Base-by-base conservation (phyloP, 2,329 filamentous ascomycete species). In the Ophiostoma montium region DNA sequence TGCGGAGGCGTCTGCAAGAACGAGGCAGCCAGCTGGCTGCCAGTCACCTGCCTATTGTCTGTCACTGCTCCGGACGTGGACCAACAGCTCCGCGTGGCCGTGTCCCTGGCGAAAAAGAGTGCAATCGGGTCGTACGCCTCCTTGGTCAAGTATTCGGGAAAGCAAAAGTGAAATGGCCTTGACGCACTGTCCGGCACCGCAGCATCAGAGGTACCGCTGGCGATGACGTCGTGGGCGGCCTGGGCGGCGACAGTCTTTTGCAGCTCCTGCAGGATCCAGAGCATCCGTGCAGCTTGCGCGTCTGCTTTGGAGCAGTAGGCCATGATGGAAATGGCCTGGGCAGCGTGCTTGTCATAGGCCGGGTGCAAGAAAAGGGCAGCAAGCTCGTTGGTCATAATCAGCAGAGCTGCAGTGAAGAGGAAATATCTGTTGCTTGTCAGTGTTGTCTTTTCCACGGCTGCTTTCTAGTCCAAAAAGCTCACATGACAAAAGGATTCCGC, bases 351-450 rank as follows among this genome's bases (percentile, higher is more conserved):
- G 1, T 57, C 59, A 31, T 70, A 71, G 7, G 62, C 61, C 0
- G 65, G 59, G 18, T 71, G 70, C 30, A 64, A 58, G 55, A 71
- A 74, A 16, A 78, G 60, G 1, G 61, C 64, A 3, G 68, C 70
- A 56, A 78, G 76, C 51, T 76, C 72, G 56, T 78, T 79, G 55
- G 72, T 74, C 41, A 77, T 60, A 3, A 78, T 64, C 31, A 78
- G 65, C 2, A 80, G 63, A 0, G 69, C 65, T 1, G 75, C 71
- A 5, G 74, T 66, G 52, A 78, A 78, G 35, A 79, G 64, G 48
- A 74, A 76, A 56, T 78, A 78, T 27, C 23, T 27, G 8, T n/a
- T 27, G 23, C 8, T 5, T 27, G 23, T 27, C 23, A 27, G 23
- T 27, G 23, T 8, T 27, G 8, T 27, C 23, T 27, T 8, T 27